These are phyloP conservation scores for Hemileccinum rubropunctum DNA, from an alignment of 768 basidiomycete genomes.

Conservation along the genomic window DNA sequence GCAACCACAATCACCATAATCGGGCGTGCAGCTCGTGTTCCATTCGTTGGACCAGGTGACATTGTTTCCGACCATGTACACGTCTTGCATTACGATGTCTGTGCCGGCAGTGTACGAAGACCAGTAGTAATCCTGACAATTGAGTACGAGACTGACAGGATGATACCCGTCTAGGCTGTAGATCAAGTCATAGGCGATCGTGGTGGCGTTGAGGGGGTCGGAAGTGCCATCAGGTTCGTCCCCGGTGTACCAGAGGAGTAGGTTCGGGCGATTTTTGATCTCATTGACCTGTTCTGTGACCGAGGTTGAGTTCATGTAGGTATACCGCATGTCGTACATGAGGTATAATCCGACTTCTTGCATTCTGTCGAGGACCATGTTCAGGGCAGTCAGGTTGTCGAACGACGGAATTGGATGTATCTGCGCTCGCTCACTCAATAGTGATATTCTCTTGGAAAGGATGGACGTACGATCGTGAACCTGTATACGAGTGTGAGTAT, in stretches of 20 bases:
- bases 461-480: constrained; percentile 32
- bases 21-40: constrained; percentile 58
- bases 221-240: constrained; percentile 74
- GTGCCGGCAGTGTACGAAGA: constrained; percentile 55
- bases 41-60: constrained; percentile 60
- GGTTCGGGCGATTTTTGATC: constrained; percentile 64
- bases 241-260: constrained; percentile 71
- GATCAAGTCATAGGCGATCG: constrained; percentile 52
- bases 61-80: constrained; percentile 50
- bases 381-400: constrained; percentile 54
- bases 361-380: constrained; percentile 64
- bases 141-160: constrained; percentile 62
- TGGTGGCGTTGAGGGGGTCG: constrained; percentile 59
- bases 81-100: constrained; percentile 71
- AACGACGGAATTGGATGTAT: constrained; percentile 73
- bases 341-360: constrained; percentile 67
- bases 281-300: constrained; percentile 67
- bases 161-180: constrained; percentile 64
- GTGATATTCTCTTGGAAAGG: not conserved
- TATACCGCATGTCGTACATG: constrained; percentile 82
- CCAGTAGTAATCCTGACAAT: constrained; percentile 68
- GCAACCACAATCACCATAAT: constrained; percentile 74
- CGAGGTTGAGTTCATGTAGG: constrained; percentile 61
- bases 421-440: constrained; percentile 24
- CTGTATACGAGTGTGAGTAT: constrained; percentile 6